A percentile compares a stretch with the other conserved stretches of the same genome.
These are phyloP conservation scores for Croton setiger DNA, from an alignment of 441 rosid species.

Conservation along the genomic window DNA sequence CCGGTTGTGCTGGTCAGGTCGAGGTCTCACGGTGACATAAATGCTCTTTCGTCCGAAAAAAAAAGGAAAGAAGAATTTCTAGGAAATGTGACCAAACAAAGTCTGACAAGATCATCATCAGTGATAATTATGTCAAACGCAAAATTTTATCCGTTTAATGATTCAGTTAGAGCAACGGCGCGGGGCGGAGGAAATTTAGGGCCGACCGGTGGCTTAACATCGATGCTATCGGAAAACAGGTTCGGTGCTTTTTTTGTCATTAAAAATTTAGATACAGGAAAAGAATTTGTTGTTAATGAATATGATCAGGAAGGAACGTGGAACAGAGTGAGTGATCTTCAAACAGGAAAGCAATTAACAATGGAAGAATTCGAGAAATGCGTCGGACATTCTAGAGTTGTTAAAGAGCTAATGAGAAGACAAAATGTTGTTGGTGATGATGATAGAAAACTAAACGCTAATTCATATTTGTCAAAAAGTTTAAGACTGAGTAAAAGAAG, in stretches of 20 bases:
- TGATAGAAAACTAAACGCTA: conserved; percentile 38
- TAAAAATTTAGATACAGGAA: conserved; percentile 84
- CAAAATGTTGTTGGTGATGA: conserved; percentile 27
- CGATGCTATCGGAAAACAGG: conserved; percentile 30
- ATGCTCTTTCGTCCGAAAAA: conserved; percentile 38
- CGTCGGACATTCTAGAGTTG: conserved; percentile 82
- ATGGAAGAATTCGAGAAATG: conserved; percentile 89
- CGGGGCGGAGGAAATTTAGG: conserved; percentile 17
- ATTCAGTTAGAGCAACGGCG: conserved; percentile 35
- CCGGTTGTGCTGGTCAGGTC: conserved; percentile 52
- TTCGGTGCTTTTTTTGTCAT: conserved; percentile 73
- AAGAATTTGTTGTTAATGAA: conserved; percentile 84
- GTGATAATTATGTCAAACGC: conserved; percentile 36
- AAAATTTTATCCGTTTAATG: conserved; percentile 39
- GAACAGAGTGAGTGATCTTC: conserved; percentile 88
- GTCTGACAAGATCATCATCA: conserved; percentile 60
- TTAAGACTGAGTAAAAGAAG: conserved; percentile 75
- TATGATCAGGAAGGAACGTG: conserved; percentile 77
- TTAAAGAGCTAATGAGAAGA: conserved; percentile 86
- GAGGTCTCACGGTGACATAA: conserved; percentile 69
- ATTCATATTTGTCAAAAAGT: conserved; percentile 61
- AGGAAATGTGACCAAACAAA: conserved; percentile 62
- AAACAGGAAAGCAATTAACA: conserved; percentile 89
- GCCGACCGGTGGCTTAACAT: conserved; percentile 21
- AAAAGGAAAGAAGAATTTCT: conserved; percentile 58